These are phyloP conservation scores for Clitocybe nebularis DNA, from an alignment of 1,284 basidiomycete species.

Conservation along the genomic window DNA sequence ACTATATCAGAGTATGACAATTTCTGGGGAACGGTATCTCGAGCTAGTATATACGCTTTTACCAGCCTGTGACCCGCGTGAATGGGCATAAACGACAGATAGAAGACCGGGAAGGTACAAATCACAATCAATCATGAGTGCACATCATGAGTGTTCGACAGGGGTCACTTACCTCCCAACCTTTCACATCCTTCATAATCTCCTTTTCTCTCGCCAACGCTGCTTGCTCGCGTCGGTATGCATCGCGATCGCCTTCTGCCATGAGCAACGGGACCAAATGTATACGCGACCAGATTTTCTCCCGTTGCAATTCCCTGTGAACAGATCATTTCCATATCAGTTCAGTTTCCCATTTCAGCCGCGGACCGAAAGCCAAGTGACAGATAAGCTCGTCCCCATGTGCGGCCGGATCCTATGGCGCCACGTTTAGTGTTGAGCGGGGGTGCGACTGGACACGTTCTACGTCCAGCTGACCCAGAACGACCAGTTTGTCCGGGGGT, in stretches of 20 bases:
- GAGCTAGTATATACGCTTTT: constrained; percentile 82
- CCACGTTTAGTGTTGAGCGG: constrained; percentile 64
- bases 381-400: constrained; percentile 31
- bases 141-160: constrained; percentile 17
- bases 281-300: constrained; percentile 95
- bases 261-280: constrained; percentile 90
- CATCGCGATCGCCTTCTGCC: constrained; percentile 91
- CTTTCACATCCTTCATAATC: constrained; percentile 95
- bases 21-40: constrained; percentile 69
- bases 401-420: constrained; percentile 63
- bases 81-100: constrained; percentile 14
- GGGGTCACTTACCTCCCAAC: constrained; percentile 81
- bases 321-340: constrained; percentile 32
- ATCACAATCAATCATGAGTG: constrained; percentile 20
- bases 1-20: constrained; percentile 56
- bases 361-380: constrained; percentile 37
- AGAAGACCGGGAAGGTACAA: constrained; percentile 22
- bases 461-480: constrained; percentile 52
- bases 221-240: constrained; percentile 82
- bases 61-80: constrained; percentile 28
- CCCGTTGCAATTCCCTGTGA: constrained; percentile 86
- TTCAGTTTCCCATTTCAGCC: constrained; percentile 32
- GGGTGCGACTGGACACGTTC: constrained; percentile 52
- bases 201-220: constrained; percentile 78
- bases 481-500: constrained; percentile 20